Base-by-base conservation (phyloP, 2,329 filamentous ascomycete genomes). In the Sordariomycetes sp. region DNA sequence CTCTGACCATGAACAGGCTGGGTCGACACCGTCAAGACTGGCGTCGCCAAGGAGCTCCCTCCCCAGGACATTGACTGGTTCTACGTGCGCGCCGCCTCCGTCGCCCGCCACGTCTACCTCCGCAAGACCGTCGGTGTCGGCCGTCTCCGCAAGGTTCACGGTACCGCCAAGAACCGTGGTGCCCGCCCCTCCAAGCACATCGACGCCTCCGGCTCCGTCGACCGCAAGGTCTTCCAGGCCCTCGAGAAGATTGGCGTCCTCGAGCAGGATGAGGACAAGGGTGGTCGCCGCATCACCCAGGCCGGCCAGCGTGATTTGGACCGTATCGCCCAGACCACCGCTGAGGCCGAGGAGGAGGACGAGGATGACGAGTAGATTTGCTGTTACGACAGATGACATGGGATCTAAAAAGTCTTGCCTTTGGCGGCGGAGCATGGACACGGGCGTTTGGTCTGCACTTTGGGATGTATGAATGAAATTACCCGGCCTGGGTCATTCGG, bases 21-120 rank as follows among this genome's bases (percentile, higher is more conserved):
- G 90, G 90, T 95, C 66, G 92, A 98, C 66, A 95, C 90, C 59
- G 92, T 96, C 73, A 98, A 98, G 84, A 95, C 90, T 54, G 90
- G 86, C 58, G 77, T 82, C 63, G 83, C 84, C 64, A 94, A 94
- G 72, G 92, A 98, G 76, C 84, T 98, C 54, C 90, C 90, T 59
- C 92, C 90, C 59, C 88, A 96, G 79, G 83, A 88, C 67, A 86
- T 88, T 63, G 92, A 98, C 79, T 98, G 92, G 92, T 93, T 79
- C 75, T 85, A 80, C 68, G 66, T 79, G 63, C 88, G 92, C 61
- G 88, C 90, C 57, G 92, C 92, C 55, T 80, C 90, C 50, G 82
- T 98, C 62, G 92, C 92, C 59, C 87, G 88, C 61, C 90, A 96
- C 77, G 82, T 98, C 75, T 98, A 98, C 79, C 77, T 98, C 66